Evolutionary conservation across 2,329 filamentous ascomycete genomes (phyloP).

Genomic region (Trichophyton simii): DNA sequence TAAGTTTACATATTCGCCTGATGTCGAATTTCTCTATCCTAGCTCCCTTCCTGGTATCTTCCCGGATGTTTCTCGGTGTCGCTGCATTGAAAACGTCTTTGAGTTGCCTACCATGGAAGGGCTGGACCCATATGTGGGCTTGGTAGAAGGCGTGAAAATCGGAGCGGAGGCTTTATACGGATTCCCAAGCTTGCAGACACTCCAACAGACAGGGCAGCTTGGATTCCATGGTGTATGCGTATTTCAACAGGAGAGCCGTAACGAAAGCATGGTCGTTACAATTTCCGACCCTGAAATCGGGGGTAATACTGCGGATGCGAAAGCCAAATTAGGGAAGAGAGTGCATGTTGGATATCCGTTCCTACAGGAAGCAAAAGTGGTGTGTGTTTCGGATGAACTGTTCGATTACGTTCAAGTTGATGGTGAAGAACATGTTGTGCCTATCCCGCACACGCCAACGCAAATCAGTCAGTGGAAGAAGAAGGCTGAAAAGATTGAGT

Average conservation of each 20-base stretch:
- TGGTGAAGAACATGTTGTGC: conserved; percentile 51
- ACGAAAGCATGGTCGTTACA: conserved; percentile 90
- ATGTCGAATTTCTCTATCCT: conserved; percentile 69
- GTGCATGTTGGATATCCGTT: conserved; percentile 94
- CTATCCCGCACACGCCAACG: conserved; percentile 57
- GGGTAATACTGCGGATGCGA: conserved; percentile 59
- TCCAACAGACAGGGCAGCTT: conserved; percentile 69
- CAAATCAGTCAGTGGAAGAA: conserved; percentile 75
- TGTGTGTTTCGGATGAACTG: conserved; percentile 80
- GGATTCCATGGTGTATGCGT: conserved; percentile 85
- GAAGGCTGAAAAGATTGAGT: conserved; percentile 73
- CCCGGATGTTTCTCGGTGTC: conserved; percentile 74
- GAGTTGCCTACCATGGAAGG: conserved; percentile 88
- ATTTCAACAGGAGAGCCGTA: conserved; percentile 89
- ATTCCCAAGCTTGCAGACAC: conserved; percentile 77
- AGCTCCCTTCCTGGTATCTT: conserved; percentile 84
- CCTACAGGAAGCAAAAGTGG: conserved; percentile 81
- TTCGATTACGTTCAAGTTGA: conserved; percentile 71
- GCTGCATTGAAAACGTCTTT: conserved; percentile 90
- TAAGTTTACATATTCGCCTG: conserved; percentile 77
- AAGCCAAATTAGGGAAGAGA: conserved; percentile 66
- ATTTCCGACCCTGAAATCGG: conserved; percentile 61
- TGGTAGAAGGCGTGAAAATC: conserved; percentile 73
- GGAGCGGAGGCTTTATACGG: conserved; percentile 76
- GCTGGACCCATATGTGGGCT: conserved; percentile 67